Conservation (phyloP, 768 basidiomycete genomes). For the Suillus cothurnatus region DNA sequence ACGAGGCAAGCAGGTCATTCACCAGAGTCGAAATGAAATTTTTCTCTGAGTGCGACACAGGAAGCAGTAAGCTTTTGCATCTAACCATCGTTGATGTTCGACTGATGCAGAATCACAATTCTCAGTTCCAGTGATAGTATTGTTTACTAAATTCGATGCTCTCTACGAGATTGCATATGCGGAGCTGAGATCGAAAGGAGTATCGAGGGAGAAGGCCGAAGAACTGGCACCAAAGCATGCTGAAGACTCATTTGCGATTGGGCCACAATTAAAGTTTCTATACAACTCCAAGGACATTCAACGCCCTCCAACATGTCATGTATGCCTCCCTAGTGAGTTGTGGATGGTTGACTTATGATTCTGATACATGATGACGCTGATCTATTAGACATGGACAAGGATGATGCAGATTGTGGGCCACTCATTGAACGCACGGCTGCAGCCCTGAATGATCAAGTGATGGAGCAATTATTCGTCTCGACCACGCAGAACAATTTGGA, state of each 20-base stretch:
- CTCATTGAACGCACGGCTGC: conserved; percentile 23
- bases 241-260: conserved; percentile 3
- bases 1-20: conserved; percentile 27
- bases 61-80: conserved; percentile 1
- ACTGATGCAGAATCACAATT: background rate
- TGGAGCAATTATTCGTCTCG: conserved; percentile 24
- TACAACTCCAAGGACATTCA: too few species aligned
- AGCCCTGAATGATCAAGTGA: conserved; percentile 18
- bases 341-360: background rate
- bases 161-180: conserved; percentile 25
- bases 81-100: background rate
- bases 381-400: conserved; percentile 22
- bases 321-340: conserved; percentile 3
- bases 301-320: background rate
- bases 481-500: conserved; percentile 29
- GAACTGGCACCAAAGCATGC: conserved; percentile 19
- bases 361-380: background rate
- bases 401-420: conserved; percentile 11
- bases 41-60: conserved; percentile 9
- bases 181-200: conserved; percentile 13
- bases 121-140: conserved; percentile 40
- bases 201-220: conserved; percentile 14
- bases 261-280: conserved; percentile 3
- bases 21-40: conserved; percentile 31
- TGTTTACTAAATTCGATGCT: conserved; percentile 43